Conservation (phyloP, 441 rosid genomes). For the Macaranga tanarius region DNA sequence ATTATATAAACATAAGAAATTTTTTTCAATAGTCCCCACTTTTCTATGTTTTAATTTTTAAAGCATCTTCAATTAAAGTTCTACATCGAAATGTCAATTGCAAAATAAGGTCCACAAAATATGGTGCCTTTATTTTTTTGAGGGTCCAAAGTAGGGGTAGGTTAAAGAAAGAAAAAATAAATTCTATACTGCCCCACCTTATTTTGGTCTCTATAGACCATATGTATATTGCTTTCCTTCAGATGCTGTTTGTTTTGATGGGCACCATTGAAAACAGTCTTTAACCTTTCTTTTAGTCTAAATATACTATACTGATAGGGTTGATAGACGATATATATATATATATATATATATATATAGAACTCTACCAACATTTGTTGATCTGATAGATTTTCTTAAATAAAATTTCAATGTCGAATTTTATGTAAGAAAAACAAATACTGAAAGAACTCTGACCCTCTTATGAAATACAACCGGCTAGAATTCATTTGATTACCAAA, state of each 20-base stretch:
- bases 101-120: not conserved
- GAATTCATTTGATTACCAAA: too few relatives aligned
- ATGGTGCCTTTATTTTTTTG: not conserved
- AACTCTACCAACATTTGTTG: too few relatives aligned
- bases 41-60: not conserved
- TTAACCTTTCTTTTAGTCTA: too few relatives aligned
- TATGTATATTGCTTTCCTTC: not conserved
- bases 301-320: too few relatives aligned
- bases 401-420: too few relatives aligned
- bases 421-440: too few relatives aligned
- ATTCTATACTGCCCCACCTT: not conserved
- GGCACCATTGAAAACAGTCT: not conserved
- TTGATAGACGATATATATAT: too few relatives aligned
- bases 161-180: not conserved
- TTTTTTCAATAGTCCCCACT: not conserved
- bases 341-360: too few relatives aligned
- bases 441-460: too few relatives aligned
- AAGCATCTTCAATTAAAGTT: not conserved
- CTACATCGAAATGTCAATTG: not conserved
- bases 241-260: not conserved
- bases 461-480: too few relatives aligned
- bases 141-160: not conserved
- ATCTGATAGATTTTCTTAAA: too few relatives aligned
- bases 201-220: not conserved
- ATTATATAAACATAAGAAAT: too few relatives aligned